Conservation (phyloP, 129 eudicot genomes). For the Smallanthus sonchifolius region DNA sequence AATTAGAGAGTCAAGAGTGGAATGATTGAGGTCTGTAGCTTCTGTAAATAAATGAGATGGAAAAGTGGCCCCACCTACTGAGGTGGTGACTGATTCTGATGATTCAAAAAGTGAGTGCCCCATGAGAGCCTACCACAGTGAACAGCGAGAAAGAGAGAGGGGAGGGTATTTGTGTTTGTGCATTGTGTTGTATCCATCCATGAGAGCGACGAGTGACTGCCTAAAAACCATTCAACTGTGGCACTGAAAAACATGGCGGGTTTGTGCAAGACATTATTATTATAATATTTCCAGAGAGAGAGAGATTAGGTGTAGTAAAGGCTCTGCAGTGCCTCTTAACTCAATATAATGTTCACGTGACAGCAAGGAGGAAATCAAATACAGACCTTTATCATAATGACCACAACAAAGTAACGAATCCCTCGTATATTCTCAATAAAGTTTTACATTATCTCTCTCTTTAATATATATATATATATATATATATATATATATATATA, state of each 20-base stretch:
- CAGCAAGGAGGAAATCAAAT: slow-evolving; percentile 24
- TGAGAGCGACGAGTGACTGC: slow-evolving; percentile 45
- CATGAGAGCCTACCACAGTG: slow-evolving; percentile 36
- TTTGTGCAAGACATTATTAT: slow-evolving; percentile 17
- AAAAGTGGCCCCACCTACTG: slow-evolving; percentile 27
- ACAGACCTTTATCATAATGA: slow-evolving; percentile 22
- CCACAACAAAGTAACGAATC: slow-evolving; percentile 12
- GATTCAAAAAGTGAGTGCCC: slow-evolving; percentile 41
- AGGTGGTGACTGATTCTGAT: slow-evolving; percentile 21
- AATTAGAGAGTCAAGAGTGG: slow-evolving; percentile 20
- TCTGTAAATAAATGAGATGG: slow-evolving; percentile 21
- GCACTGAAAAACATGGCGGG: slow-evolving; percentile 53
- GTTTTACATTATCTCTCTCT: background rate
- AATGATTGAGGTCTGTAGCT: slow-evolving; percentile 23
- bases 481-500: too few relatives aligned
- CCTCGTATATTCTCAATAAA: background rate
- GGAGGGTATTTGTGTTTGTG: slow-evolving; percentile 36
- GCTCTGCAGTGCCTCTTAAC: slow-evolving; percentile 22
- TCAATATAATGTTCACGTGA: slow-evolving; percentile 26
- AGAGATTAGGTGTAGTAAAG: slow-evolving; percentile 16
- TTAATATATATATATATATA: too few relatives aligned
- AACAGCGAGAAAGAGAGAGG: slow-evolving; percentile 17
- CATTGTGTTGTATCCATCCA: slow-evolving; percentile 33
- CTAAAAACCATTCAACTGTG: slow-evolving; percentile 46
- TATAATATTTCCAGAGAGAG: background rate